Conservation (phyloP, 139 green algal species). For the Haematococcus lacustris region DNA sequence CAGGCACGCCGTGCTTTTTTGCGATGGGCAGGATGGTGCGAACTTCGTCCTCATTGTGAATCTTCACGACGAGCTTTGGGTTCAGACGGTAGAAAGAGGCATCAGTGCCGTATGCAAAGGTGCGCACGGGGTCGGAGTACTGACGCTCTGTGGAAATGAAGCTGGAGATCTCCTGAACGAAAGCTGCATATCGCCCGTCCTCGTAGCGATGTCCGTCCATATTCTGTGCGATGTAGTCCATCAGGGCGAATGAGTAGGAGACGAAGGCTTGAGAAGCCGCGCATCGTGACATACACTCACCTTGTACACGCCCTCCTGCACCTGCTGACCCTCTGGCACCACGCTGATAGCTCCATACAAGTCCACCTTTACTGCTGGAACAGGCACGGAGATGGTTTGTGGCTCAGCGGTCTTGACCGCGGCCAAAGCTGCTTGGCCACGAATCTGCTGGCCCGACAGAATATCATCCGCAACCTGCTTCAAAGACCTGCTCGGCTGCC, state of each 20-base stretch:
- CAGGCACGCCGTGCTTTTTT: conserved; percentile 71
- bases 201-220: conserved; percentile 71
- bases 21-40: conserved; percentile 80
- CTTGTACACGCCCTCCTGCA: conserved; percentile 45
- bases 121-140: conserved; percentile 85
- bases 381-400: conserved; percentile 1
- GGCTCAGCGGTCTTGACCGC: too few relatives aligned
- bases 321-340: conserved; percentile 27
- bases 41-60: conserved; percentile 86
- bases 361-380: conserved; percentile 48
- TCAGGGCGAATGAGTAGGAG: neutral
- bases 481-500: too few relatives aligned
- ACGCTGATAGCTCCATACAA: conserved; percentile 53
- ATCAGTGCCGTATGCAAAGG: conserved; percentile 85
- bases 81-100: conserved; percentile 91
- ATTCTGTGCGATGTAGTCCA: conserved; percentile 28
- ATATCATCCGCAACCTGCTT: too few relatives aligned
- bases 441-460: too few relatives aligned
- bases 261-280: neutral
- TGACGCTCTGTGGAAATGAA: conserved; percentile 76
- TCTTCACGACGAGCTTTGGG: conserved; percentile 80
- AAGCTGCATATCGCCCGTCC: conserved; percentile 83
- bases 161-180: conserved; percentile 68
- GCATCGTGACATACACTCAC: neutral
- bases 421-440: too few relatives aligned